Percentiles rank a stretch among this genome's conserved stretches.
Evolutionary conservation across 208 protist genomes (phyloP).

Genomic region (Acanthamoeba rhysodes): DNA sequence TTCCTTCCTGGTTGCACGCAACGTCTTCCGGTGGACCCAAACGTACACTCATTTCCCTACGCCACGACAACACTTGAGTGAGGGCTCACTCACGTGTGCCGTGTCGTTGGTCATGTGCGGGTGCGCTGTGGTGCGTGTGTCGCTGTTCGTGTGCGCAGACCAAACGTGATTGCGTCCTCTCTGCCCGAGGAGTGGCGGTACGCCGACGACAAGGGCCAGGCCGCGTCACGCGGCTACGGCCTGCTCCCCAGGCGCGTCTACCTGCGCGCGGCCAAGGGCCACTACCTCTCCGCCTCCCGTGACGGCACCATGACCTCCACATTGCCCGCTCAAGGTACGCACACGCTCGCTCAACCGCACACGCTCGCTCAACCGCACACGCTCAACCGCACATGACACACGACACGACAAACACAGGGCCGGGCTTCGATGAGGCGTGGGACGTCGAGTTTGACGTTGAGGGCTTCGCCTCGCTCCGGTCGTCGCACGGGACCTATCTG

Average conservation of each 20-base stretch:
- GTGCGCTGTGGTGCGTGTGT: too few relatives aligned
- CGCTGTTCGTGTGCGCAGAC: neutral
- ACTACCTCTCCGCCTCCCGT: constrained; percentile 3
- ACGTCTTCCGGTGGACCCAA: constrained; percentile 55
- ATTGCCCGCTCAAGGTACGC: neutral
- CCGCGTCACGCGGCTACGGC: neutral
- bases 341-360: neutral
- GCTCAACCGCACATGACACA: too few relatives aligned
- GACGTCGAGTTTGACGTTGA: constrained; percentile 21
- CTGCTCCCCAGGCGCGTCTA: constrained; percentile 13
- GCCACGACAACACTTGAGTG: neutral
- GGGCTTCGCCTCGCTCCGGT: constrained; percentile 42
- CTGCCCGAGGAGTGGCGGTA: constrained; percentile 42
- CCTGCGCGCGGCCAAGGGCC: neutral
- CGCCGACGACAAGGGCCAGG: constrained; percentile 43
- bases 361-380: neutral
- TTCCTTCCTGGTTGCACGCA: constrained; percentile 35
- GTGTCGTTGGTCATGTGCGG: neutral
- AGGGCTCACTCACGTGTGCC: neutral
- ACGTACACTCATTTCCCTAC: neutral
- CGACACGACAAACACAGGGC: neutral
- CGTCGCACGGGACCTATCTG: constrained; percentile 64
- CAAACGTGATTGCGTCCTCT: constrained; percentile 8
- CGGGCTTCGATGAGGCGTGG: constrained; percentile 12
- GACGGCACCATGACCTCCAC: neutral